A percentile compares a stretch with the other conserved stretches of the same genome.
Conservation (phyloP, 192 early-diverging fungal species). For the Podila epicladia region DNA sequence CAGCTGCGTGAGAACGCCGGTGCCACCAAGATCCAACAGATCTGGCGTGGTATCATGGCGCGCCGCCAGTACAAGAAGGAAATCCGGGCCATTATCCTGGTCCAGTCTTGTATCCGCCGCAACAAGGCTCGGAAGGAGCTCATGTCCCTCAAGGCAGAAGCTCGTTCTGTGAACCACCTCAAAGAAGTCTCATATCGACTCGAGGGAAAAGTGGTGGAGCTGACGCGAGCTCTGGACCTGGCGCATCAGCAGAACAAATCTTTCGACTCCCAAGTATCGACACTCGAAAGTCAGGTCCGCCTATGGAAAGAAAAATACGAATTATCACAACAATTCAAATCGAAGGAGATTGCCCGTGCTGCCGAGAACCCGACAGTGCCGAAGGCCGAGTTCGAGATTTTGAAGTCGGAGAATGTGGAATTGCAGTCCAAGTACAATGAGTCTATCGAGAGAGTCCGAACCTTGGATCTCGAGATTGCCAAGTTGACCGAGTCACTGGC, state of each 20-base stretch:
- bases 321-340: slow-evolving; percentile 51
- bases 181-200: slow-evolving; percentile 95
- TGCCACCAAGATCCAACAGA: slow-evolving; percentile 81
- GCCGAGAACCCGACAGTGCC: slow-evolving; percentile 67
- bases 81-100: slow-evolving; percentile 67
- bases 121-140: slow-evolving; percentile 76
- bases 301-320: slow-evolving; percentile 80
- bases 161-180: slow-evolving; percentile 90
- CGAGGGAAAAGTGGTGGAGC: slow-evolving; percentile 95
- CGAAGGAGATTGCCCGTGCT: slow-evolving; percentile 62
- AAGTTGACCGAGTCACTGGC: slow-evolving; percentile 63
- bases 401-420: slow-evolving; percentile 66
- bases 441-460: slow-evolving; percentile 66
- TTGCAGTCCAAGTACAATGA: slow-evolving; percentile 71
- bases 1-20: slow-evolving; percentile 69
- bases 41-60: slow-evolving; percentile 72
- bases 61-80: slow-evolving; percentile 68
- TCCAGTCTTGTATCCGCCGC: slow-evolving; percentile 89
- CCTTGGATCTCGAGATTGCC: slow-evolving; percentile 71
- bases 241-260: slow-evolving; percentile 76
- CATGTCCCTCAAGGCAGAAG: slow-evolving; percentile 81
- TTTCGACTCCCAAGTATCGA: slow-evolving; percentile 63
- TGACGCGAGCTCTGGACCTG: slow-evolving; percentile 80
- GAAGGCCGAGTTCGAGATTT: slow-evolving; percentile 63
- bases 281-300: slow-evolving; percentile 73